These are phyloP conservation scores for Xylariales sp. DNA, from an alignment of 2,329 filamentous ascomycete genomes.

Conservation along the genomic window DNA sequence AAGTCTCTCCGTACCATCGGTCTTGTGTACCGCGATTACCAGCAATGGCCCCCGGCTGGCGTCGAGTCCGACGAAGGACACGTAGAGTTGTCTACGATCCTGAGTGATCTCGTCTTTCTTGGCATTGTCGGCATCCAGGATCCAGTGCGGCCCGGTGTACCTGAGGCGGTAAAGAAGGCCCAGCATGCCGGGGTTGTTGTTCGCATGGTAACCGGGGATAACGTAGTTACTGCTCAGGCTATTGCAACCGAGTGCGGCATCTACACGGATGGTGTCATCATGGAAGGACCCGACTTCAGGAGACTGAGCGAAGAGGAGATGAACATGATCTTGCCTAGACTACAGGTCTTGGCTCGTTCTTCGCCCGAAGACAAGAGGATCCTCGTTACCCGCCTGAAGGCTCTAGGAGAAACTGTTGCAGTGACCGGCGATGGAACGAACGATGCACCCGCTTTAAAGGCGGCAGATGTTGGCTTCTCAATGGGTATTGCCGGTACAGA, in stretches of 20 bases:
- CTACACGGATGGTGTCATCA: constrained; percentile 55
- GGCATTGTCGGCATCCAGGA: constrained; percentile 72
- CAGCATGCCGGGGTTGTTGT: constrained; percentile 65
- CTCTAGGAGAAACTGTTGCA: constrained; percentile 58
- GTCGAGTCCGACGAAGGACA: constrained; percentile 58
- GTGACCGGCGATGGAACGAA: constrained; percentile 66
- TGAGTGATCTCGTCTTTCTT: constrained; percentile 69
- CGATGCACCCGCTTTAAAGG: constrained; percentile 60
- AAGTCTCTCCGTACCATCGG: constrained; percentile 72
- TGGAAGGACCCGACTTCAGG: constrained; percentile 66
- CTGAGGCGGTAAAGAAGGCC: constrained; percentile 62
- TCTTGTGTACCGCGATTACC: constrained; percentile 68
- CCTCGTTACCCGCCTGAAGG: constrained; percentile 55
- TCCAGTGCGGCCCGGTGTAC: constrained; percentile 63
- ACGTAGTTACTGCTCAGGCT: constrained; percentile 65
- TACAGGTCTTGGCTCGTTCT: constrained; percentile 61
- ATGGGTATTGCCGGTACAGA: constrained; percentile 66
- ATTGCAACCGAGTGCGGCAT: constrained; percentile 74
- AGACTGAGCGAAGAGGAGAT: constrained; percentile 56
- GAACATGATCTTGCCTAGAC: constrained; percentile 50
- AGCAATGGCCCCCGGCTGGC: constrained; percentile 65
- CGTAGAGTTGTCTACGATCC: constrained; percentile 54
- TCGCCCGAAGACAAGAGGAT: constrained; percentile 64
- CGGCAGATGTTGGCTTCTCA: constrained; percentile 63
- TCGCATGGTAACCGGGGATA: constrained; percentile 73